Conservation (phyloP, 2,329 filamentous ascomycete genomes). For the Drechslerella coelobrocha region DNA sequence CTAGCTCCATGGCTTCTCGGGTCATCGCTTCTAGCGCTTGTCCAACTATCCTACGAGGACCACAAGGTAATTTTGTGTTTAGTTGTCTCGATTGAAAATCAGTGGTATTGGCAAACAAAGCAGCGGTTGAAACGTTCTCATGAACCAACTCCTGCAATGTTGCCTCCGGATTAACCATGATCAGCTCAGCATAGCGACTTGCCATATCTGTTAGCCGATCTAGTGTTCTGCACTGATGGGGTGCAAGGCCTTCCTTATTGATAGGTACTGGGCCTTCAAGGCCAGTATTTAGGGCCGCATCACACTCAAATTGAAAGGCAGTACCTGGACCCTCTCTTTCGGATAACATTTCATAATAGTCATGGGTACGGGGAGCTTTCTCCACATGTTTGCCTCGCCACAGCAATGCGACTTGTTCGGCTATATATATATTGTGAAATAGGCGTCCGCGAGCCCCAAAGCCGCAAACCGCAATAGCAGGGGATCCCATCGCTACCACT, state of each 20-base stretch:
- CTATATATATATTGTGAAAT: constrained; percentile 13
- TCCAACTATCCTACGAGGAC: neutral
- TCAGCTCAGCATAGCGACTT: neutral
- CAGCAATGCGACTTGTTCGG: constrained; percentile 6
- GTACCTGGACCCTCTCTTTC: neutral
- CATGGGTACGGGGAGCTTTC: constrained; percentile 14
- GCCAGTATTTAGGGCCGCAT: constrained; percentile 9
- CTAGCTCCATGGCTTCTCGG: constrained; percentile 1
- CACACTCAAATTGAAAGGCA: constrained; percentile 4
- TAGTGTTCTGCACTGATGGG: constrained; percentile 4
- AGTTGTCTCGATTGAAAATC: neutral
- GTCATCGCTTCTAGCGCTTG: constrained; percentile 4
- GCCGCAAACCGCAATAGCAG: constrained; percentile 11
- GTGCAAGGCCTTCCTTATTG: constrained; percentile 8
- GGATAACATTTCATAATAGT: constrained; percentile 11
- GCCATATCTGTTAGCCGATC: constrained; percentile 1
- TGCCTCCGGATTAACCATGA: constrained; percentile 3
- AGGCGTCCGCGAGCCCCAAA: constrained; percentile 6
- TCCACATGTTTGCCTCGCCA: constrained; percentile 9
- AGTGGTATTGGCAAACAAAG: neutral
- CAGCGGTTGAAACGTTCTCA: constrained; percentile 9
- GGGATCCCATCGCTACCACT: neutral
- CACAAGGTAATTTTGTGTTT: neutral
- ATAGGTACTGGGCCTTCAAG: neutral
- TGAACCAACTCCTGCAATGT: neutral